Conservation (phyloP, 177 flowering plant species). For the Tripterygium wilfordii region DNA sequence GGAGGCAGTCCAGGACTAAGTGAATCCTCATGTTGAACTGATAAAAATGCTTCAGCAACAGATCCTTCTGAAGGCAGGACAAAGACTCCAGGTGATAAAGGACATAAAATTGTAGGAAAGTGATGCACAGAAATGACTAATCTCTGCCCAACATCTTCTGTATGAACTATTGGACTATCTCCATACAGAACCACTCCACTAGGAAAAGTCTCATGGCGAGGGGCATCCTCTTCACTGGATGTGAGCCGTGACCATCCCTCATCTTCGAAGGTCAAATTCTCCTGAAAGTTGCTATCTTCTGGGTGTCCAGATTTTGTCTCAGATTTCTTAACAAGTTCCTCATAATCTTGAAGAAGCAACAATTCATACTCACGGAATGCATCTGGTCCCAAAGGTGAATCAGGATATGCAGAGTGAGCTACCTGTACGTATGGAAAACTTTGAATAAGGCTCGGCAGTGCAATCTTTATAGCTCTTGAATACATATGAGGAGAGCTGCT, state of each 20-base stretch:
- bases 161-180: conserved; percentile 12
- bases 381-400: conserved; percentile 96
- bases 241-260: conserved; percentile 58
- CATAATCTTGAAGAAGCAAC: conserved; percentile 88
- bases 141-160: conserved; percentile 29
- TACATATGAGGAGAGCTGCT: no score
- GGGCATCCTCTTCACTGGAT: conserved; percentile 34
- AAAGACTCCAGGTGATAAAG: conserved; percentile 79
- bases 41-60: conserved; percentile 77
- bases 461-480: no score
- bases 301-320: conserved; percentile 19
- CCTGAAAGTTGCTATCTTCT: conserved; percentile 17
- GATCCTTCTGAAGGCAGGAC: conserved; percentile 93
- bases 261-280: conserved; percentile 30
- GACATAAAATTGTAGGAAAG: conserved; percentile 89
- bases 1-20: conserved; percentile 88
- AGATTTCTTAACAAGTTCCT: conserved; percentile 63
- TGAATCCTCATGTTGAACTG: conserved; percentile 58
- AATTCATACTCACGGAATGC: conserved; percentile 89
- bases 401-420: conserved; percentile 82
- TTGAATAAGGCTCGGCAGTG: no score
- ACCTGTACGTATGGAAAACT: no score
- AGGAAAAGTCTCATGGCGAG: conserved; percentile 26
- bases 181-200: conserved; percentile 19
- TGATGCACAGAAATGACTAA: conserved; percentile 74